A percentile compares a stretch with the other conserved stretches of the same genome.
These are phyloP conservation scores for Exophiala sp. DNA, from an alignment of 2,329 filamentous ascomycete species.

Conservation along the genomic window DNA sequence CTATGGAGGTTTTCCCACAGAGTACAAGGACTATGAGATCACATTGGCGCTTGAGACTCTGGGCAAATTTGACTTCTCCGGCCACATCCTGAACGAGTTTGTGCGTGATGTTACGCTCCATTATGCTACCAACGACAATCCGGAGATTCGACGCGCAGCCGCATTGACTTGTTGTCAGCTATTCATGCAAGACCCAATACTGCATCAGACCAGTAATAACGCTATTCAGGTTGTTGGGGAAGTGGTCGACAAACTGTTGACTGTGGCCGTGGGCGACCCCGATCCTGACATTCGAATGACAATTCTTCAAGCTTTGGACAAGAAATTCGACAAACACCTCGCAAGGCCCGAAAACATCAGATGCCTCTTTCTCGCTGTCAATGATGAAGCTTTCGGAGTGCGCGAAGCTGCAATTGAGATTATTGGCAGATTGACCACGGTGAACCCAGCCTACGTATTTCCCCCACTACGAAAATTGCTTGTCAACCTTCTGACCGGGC, in stretches of 20 bases:
- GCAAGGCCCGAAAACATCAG: slow-evolving; percentile 96
- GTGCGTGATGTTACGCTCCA: slow-evolving; percentile 97
- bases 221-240: slow-evolving; percentile 96
- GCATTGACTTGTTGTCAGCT: slow-evolving; percentile 97
- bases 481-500: slow-evolving; percentile 91
- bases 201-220: slow-evolving; percentile 96
- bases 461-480: slow-evolving; percentile 91
- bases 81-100: slow-evolving; percentile 94
- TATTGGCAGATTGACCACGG: slow-evolving; percentile 83
- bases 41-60: slow-evolving; percentile 90
- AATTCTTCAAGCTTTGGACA: slow-evolving; percentile 83
- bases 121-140: slow-evolving; percentile 94
- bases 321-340: slow-evolving; percentile 93
- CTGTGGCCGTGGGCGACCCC: slow-evolving; percentile 88
- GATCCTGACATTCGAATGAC: slow-evolving; percentile 85
- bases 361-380: slow-evolving; percentile 89
- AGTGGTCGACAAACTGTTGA: slow-evolving; percentile 94
- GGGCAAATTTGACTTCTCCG: slow-evolving; percentile 93
- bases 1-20: slow-evolving; percentile 76
- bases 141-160: slow-evolving; percentile 88
- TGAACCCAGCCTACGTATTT: slow-evolving; percentile 96
- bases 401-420: slow-evolving; percentile 94
- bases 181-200: slow-evolving; percentile 93
- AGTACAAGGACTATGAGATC: slow-evolving; percentile 77
- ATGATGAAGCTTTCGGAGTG: slow-evolving; percentile 90